These are phyloP conservation scores for Populus alba DNA, from an alignment of 345 rosid species.

Conservation along the genomic window DNA sequence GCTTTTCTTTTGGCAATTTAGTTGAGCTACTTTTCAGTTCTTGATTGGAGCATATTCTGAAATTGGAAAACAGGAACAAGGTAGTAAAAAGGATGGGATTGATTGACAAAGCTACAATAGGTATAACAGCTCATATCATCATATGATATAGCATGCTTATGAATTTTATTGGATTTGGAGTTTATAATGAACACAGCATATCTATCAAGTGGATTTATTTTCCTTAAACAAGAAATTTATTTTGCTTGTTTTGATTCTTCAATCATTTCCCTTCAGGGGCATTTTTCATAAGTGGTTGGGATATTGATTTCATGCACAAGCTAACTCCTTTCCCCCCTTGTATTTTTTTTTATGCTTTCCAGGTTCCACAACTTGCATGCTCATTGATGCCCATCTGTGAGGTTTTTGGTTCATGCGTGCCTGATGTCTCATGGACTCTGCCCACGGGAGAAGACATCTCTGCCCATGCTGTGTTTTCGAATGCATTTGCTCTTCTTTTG, in stretches of 20 bases:
- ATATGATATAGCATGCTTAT: not conserved
- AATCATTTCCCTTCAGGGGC: not conserved
- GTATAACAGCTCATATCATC: not conserved
- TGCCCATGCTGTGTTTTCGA: conserved; percentile 72
- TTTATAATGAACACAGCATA: not conserved
- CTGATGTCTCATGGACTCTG: conserved; percentile 63
- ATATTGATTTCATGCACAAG: not conserved
- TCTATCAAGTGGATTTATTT: not conserved
- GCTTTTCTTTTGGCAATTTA: not conserved
- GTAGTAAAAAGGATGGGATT: not conserved
- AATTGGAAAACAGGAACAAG: not conserved
- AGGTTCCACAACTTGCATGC: conserved; percentile 90
- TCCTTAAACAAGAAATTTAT: not conserved
- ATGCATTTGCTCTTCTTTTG: conserved; percentile 82
- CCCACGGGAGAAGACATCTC: conserved; percentile 75
- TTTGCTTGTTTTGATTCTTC: not conserved
- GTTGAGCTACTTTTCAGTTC: not conserved
- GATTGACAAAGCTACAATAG: not conserved
- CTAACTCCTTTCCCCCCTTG: not conserved
- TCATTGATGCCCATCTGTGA: conserved; percentile 94
- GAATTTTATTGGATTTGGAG: not conserved
- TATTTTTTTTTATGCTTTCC: conserved; percentile 13
- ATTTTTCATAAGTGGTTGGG: not conserved
- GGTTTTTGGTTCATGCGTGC: conserved; percentile 74
- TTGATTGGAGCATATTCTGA: not conserved